Conservation (phyloP, 1,284 basidiomycete genomes). For the Sanghuangporus sanghuang region DNA sequence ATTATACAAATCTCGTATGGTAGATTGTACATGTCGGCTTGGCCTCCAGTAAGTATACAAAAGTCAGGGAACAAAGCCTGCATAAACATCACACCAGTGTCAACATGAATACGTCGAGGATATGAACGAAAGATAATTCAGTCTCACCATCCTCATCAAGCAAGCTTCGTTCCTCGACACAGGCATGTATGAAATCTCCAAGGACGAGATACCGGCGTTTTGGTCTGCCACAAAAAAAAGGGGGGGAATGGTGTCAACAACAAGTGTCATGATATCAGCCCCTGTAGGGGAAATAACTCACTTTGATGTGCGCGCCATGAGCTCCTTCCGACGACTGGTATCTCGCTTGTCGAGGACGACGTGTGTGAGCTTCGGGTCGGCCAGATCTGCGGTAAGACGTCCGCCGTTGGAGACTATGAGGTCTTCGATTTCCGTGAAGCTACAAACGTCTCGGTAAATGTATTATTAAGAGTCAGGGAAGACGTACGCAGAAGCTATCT, state of each 20-base stretch:
- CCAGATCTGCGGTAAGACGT: conserved; percentile 51
- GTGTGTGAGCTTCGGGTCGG: conserved; percentile 79
- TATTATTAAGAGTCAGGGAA: neutral
- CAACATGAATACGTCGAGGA: neutral
- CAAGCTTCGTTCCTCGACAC: conserved; percentile 74
- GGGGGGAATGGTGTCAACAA: neutral
- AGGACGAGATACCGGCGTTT: conserved; percentile 76
- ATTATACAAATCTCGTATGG: too few species aligned
- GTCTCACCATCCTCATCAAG: conserved; percentile 73
- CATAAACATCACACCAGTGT: neutral
- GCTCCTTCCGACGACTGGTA: conserved; percentile 58
- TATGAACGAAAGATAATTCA: neutral
- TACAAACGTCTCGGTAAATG: conserved; percentile 26
- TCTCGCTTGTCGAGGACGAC: conserved; percentile 79
- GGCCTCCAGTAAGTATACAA: too few species aligned
- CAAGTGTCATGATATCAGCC: neutral
- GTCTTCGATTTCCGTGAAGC: conserved; percentile 49
- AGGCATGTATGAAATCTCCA: conserved; percentile 70
- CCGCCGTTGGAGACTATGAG: conserved; percentile 69
- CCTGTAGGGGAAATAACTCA: conserved; percentile 28
- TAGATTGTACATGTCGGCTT: too few species aligned
- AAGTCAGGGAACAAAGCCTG: conserved; percentile 6
- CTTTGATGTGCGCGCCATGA: conserved; percentile 70
- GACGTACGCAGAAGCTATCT: conserved; percentile 45
- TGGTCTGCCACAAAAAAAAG: conserved; percentile 41